Percentiles rank a stretch among this genome's conserved stretches.
Conservation (phyloP, 2,329 filamentous ascomycete species). For the Colletotrichum caudatum region DNA sequence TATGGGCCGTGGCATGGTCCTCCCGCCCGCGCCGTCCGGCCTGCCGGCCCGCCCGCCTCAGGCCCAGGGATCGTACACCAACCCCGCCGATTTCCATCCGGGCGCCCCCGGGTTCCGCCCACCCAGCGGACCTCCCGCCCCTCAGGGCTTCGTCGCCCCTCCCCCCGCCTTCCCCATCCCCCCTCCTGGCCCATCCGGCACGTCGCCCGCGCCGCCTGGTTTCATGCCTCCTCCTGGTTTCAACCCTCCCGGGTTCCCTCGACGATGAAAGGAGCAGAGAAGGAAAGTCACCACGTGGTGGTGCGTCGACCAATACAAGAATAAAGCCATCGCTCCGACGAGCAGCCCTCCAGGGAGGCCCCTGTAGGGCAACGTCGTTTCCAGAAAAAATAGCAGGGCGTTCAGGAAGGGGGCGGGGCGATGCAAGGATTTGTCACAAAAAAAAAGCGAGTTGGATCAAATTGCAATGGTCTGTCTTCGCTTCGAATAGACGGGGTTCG, state of each 20-base stretch:
- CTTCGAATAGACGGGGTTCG: slow-evolving; percentile 25
- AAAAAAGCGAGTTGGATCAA: slow-evolving; percentile 22
- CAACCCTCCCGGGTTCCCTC: slow-evolving; percentile 46
- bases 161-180: slow-evolving; percentile 57
- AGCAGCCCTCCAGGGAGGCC: slow-evolving; percentile 1
- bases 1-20: slow-evolving; percentile 47
- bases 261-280: slow-evolving; percentile 47
- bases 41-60: slow-evolving; percentile 64
- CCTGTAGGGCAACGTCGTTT: slow-evolving; percentile 1
- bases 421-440: slow-evolving; percentile 15
- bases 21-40: slow-evolving; percentile 63
- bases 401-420: slow-evolving; percentile 20
- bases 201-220: slow-evolving; percentile 53
- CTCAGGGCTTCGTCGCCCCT: slow-evolving; percentile 54
- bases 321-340: background rate
- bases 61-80: slow-evolving; percentile 58
- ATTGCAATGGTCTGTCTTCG: slow-evolving; percentile 41
- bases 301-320: background rate
- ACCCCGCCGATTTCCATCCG: slow-evolving; percentile 62
- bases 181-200: slow-evolving; percentile 52
- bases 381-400: slow-evolving; percentile 22
- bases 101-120: slow-evolving; percentile 50
- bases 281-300: background rate
- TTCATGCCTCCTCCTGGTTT: slow-evolving; percentile 62
- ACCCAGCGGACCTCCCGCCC: slow-evolving; percentile 52